Base-by-base conservation (phyloP, 2,329 filamentous ascomycete species). In the Neopestalotiopsis sp. region DNA sequence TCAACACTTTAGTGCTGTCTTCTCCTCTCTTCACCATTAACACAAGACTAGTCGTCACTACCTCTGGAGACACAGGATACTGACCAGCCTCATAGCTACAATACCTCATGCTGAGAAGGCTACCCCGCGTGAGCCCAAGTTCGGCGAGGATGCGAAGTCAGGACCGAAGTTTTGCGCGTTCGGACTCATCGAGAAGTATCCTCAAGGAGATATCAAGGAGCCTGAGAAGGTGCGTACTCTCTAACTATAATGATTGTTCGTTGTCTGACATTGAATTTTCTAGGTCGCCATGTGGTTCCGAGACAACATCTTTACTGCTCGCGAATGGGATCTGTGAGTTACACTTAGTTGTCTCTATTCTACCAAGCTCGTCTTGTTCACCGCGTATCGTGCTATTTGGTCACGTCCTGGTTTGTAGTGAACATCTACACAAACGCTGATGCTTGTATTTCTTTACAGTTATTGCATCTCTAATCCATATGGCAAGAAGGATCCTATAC, bases 311-410 rank as follows among this genome's bases (percentile, higher is more conserved):
- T 83, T 92, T 71, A 88, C 87, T 74, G 80, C 83, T 2, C 86
- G 89, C 69, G 76, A 82, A 12, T 97, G 94, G 94, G 90, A 95
- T 71, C 82, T 97, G 93, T 96, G 84, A 85, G 91, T 85, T 24
- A 40, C 62, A 12, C 13, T 34, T 24, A 2, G 17, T 10, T 12
- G 6, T 30, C 3, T 24, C 7, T 63, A 40, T 34, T 1, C 58
- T 38, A 10, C 20, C 34, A n/a, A 53, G 5, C n/a, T 49, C 20
- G 3, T 6, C 4, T 10, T 20, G 9, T 53, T 14, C 14, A 49
- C n/a, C 14, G 14, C 5, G 42, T 49, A 7, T 49, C 42, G 14
- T 17, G 14, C n/a, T n/a, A 49, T 20, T n/a, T 24, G 20, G 6
- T 24, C 45, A 24, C 20, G 17, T 7, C 17, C 45, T 53, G 10